Evolutionary conservation across 2,329 filamentous ascomycete species (phyloP).

Genomic region (Stagonosporopsis tanaceti): DNA sequence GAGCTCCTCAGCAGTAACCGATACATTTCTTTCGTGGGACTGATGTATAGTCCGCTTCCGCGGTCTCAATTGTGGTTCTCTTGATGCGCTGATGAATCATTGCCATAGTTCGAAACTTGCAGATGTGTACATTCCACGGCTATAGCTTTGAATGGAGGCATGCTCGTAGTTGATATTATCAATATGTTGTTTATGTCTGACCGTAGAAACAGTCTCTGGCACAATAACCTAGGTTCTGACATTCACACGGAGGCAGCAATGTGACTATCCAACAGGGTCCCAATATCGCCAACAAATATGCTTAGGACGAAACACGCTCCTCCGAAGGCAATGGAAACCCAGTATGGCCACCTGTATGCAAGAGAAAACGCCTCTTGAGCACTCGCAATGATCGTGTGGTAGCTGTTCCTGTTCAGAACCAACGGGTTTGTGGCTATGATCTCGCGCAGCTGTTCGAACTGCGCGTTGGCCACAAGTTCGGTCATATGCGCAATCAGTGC

Average conservation of each 20-base stretch:
- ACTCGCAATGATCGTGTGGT: constrained; percentile 57
- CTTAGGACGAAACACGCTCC: constrained; percentile 63
- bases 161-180: background rate
- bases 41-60: background rate
- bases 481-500: constrained; percentile 58
- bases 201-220: background rate
- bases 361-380: constrained; percentile 65
- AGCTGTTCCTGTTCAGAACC: constrained; percentile 55
- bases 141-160: background rate
- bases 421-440: constrained; percentile 55
- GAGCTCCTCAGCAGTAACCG: no score
- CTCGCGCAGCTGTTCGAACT: constrained; percentile 49
- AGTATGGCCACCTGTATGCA: constrained; percentile 69
- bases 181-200: background rate
- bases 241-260: constrained; percentile 20
- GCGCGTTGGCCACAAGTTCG: constrained; percentile 53
- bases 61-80: background rate
- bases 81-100: background rate
- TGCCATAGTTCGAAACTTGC: background rate
- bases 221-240: fast-evolving
- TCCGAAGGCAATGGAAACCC: constrained; percentile 69
- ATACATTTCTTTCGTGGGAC: no score
- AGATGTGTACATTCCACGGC: background rate
- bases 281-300: constrained; percentile 67
- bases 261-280: constrained; percentile 27